phyloP scores from a whole-genome alignment of 139 green algal species.

The Tetradesmus lagerheimii region DNA sequence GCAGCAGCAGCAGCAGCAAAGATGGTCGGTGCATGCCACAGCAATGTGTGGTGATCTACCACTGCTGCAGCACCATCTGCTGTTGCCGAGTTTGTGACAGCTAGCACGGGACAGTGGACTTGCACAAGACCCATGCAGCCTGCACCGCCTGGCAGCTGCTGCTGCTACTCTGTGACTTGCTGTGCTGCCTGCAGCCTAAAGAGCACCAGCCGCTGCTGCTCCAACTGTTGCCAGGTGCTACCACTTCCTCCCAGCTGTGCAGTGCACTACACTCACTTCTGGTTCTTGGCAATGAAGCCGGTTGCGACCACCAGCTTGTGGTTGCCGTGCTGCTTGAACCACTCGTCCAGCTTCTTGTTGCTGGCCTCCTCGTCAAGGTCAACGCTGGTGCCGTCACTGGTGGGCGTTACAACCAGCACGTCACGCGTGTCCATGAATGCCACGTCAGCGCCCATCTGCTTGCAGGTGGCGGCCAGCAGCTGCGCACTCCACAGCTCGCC shows the following conservation, averaged over 20 bases:
- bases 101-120: not conserved
- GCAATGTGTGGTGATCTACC: not conserved
- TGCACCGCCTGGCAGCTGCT: not conserved
- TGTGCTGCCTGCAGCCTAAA: not conserved
- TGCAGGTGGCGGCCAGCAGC: constrained; percentile 79
- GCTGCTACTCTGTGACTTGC: not conserved
- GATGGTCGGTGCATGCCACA: not conserved
- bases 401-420: constrained; percentile 89
- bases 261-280: constrained; percentile 20
- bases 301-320: constrained; percentile 85
- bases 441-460: constrained; percentile 59
- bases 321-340: constrained; percentile 66
- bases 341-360: constrained; percentile 82
- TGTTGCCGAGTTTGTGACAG: not conserved
- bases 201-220: not conserved
- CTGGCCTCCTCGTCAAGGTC: constrained; percentile 89
- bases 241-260: constrained; percentile 6
- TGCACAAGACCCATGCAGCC: not conserved
- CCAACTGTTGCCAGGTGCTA: not conserved
- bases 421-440: constrained; percentile 95
- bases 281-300: constrained; percentile 95
- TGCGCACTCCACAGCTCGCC: constrained; percentile 98
- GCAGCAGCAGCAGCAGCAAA: not conserved
- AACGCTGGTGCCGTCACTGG: constrained; percentile 77
- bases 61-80: not conserved